Conservation (phyloP, 2,329 filamentous ascomycete species). For the Boeremia exigua region DNA sequence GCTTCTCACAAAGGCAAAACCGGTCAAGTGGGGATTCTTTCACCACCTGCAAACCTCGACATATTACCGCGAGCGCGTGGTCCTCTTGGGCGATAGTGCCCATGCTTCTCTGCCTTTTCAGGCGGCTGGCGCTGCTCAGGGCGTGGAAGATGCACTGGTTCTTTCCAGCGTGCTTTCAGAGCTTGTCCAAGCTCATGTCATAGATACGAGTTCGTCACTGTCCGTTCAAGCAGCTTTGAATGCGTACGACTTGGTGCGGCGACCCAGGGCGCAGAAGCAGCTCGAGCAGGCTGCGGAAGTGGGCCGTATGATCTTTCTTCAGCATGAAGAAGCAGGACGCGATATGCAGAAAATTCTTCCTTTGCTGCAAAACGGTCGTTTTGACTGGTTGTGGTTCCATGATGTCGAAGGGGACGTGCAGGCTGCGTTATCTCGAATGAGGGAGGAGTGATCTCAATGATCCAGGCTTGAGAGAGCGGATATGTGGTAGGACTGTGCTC, state of each 20-base stretch:
- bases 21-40: constrained; percentile 33
- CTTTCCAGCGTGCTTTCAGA: constrained; percentile 28
- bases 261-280: constrained; percentile 34
- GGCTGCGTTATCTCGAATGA: neutral
- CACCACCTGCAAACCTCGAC: constrained; percentile 32
- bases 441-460: no score
- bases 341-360: constrained; percentile 20
- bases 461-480: no score
- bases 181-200: neutral
- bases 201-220: neutral
- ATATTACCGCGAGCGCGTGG: constrained; percentile 29
- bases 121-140: constrained; percentile 37
- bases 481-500: no score
- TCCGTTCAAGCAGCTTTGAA: constrained; percentile 25
- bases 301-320: constrained; percentile 22
- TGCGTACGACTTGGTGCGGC: constrained; percentile 30
- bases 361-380: neutral
- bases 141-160: constrained; percentile 38
- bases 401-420: constrained; percentile 1
- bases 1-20: constrained; percentile 25
- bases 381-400: constrained; percentile 12
- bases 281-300: constrained; percentile 23
- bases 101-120: constrained; percentile 36
- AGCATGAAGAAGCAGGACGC: constrained; percentile 14
- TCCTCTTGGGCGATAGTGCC: constrained; percentile 36